Conservation (phyloP, 192 early-diverging fungal genomes). For the Coemansia sp. region DNA sequence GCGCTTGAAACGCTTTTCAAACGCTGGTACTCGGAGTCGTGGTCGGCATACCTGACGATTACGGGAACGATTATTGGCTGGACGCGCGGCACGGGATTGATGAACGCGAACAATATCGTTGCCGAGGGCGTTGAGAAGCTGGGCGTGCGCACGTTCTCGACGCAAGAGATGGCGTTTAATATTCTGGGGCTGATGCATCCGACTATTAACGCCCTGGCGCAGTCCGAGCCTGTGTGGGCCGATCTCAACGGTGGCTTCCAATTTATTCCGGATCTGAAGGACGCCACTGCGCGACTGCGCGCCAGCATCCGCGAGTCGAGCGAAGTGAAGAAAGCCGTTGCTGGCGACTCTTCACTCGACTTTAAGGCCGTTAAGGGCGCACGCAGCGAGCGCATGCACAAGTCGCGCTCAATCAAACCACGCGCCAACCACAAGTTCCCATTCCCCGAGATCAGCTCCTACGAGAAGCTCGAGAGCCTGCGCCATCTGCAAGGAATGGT, state of each 20-base stretch:
- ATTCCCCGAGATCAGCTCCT: constrained; percentile 51
- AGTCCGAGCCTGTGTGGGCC: constrained; percentile 86
- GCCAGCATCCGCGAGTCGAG: constrained; percentile 78
- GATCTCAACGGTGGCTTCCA: constrained; percentile 94
- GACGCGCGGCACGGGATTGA: constrained; percentile 96
- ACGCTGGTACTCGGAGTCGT: constrained; percentile 88
- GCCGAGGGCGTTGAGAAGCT: constrained; percentile 89
- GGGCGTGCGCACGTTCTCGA: constrained; percentile 91
- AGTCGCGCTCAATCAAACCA: constrained; percentile 68
- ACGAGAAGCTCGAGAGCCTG: constrained; percentile 69
- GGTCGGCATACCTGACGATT: constrained; percentile 87
- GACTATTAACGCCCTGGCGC: constrained; percentile 71
- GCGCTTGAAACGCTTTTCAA: constrained; percentile 91
- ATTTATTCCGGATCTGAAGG: constrained; percentile 81
- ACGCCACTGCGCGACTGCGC: constrained; percentile 71
- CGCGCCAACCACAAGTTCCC: constrained; percentile 87
- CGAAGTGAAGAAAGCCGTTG: constrained; percentile 83
- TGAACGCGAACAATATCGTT: constrained; percentile 91
- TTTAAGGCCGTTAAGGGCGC: constrained; percentile 73
- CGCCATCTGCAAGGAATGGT: constrained; percentile 70
- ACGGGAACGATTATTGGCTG: constrained; percentile 94
- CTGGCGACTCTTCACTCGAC: constrained; percentile 74
- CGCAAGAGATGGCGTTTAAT: constrained; percentile 96
- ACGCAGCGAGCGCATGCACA: constrained; percentile 59
- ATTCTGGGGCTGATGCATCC: constrained; percentile 89